Evolutionary conservation across 2,329 filamentous ascomycete species (phyloP), one percentile per base, ranked within the genome.

Genomic region (Eutypella sp.): DNA sequence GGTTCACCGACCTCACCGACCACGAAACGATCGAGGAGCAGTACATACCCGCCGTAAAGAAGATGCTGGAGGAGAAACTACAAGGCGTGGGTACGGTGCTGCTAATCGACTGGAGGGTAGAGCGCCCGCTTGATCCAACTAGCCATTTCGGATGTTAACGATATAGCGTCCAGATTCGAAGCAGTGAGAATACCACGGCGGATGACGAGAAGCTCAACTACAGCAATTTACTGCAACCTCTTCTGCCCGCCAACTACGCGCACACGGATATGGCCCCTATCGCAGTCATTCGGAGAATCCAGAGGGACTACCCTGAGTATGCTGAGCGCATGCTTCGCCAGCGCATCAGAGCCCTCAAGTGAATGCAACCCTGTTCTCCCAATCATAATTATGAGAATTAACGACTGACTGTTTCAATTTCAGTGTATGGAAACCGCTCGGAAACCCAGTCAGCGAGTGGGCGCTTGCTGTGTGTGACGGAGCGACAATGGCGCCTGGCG

Each of bases 401-500:
- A 23, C 33, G 13, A 5, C 23, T 41, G 5, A 39, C 18, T 27
- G 8, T 20, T 18, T 23, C 8, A 37, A 13, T n/a, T 33, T 5
- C 29, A 48, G 47, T 37, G 43, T 46, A 15, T 48, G 43, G 43
- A 46, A 43, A 29, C 43, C 40, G n/a, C 25, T 48, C 4, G 36
- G 27, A 18, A 37, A 44, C n/a, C 40, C 40, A 4, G 47, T 46
- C 31, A 37, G 44, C 18, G 40, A 49, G 15, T 49, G 40, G 44
- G 24, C 47, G 7, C 27, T 49, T 8, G 43, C 44, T 4, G 47
- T 49, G 18, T 46, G 47, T 33, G 47, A 49, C 20, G 47, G 47
- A 36, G 31, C 40, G 9, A 46, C 44, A 2, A 36, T 46, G 5
- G 41, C 40, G 23, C 41, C 44, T 22, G 40, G 37, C 3, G 44